Evolutionary conservation across 352 stramenopile genomes (phyloP), one percentile per base, ranked within the genome.

Genomic region (Phytopythium boreale): DNA sequence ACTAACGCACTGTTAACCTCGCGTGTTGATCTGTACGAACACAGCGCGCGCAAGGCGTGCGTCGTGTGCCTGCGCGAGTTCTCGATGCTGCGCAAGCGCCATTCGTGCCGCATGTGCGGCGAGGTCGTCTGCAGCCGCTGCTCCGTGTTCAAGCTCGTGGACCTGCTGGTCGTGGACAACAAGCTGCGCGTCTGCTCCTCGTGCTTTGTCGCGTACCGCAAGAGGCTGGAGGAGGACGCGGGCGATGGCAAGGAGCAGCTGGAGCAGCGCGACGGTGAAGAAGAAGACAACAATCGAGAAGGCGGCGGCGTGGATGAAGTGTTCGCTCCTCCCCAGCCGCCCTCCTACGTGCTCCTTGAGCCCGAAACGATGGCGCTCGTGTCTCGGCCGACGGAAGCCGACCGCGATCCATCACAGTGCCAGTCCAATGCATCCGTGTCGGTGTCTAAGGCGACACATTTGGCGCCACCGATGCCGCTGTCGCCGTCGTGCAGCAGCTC

Each of bases 101-200:
- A 93, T 62, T 84, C 80, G 56, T 93, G 85, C 58, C 85, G 85
- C 58, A 92, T 93, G 83, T 93, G 85, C 36, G 83, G 85, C 11
- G 80, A 92, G 64, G 80, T 92, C 10, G 76, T 93, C 52, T 93
- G 85, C 72, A 84, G 80, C 51, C 77, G 83, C 14, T 93, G 85
- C 62, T 92, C 85, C 11, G 73, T 91, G 24, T 88, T 90, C 66
- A 83, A 83, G 37, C 64, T 70, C 50, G 84, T 92, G 34, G 77
- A 84, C 65, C 63, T 90, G 20, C 83, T 79, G 0, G 67, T 90
- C 19, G 55, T 84, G 55, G 79, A 84, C 51, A 83, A 71, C 62
- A 88, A 89, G 56, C 77, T 84, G 26, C 84, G 84, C 15, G 77
- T 92, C 43, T 93, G 84, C 59, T 87, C 80, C 19, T 89, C 77